These are phyloP conservation scores for Radiomyces spectabilis DNA, from an alignment of 192 early-diverging fungal species.

Conservation along the genomic window DNA sequence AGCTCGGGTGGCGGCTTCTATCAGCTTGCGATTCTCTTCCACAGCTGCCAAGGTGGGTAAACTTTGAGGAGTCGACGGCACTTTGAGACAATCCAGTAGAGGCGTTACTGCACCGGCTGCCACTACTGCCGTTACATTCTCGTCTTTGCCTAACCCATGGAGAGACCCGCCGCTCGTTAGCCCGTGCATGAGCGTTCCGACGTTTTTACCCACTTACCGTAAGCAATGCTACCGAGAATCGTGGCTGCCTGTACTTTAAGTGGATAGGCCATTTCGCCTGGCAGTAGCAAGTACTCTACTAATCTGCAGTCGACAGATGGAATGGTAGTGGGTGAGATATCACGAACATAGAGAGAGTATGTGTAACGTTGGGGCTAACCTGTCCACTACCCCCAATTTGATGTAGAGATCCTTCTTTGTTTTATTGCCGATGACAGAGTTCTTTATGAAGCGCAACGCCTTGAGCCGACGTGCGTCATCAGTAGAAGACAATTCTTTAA, in stretches of 20 bases:
- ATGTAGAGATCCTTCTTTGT: conserved; percentile 75
- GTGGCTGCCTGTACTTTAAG: conserved; percentile 57
- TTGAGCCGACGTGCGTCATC: conserved; percentile 39
- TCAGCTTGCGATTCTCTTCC: conserved; percentile 34
- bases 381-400: conserved; percentile 51
- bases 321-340: too few species aligned
- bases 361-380: too few species aligned
- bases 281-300: conserved; percentile 41
- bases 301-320: conserved; percentile 32
- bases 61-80: conserved; percentile 22
- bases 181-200: too few species aligned
- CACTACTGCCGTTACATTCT: conserved; percentile 50
- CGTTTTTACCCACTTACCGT: conserved; percentile 52
- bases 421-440: conserved; percentile 73
- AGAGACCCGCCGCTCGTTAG: too few species aligned
- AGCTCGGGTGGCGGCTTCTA: conserved; percentile 62
- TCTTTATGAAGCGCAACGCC: conserved; percentile 71
- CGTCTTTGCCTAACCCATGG: conserved; percentile 50
- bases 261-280: conserved; percentile 26
- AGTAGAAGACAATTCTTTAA: conserved; percentile 33
- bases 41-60: conserved; percentile 6
- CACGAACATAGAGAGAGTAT: too few species aligned
- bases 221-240: conserved; percentile 61
- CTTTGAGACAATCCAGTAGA: conserved; percentile 34
- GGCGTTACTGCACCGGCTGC: conserved; percentile 49